Base-by-base conservation (phyloP, 805 yeast genomes). In the Schizosaccharomyces osmophilus region DNA sequence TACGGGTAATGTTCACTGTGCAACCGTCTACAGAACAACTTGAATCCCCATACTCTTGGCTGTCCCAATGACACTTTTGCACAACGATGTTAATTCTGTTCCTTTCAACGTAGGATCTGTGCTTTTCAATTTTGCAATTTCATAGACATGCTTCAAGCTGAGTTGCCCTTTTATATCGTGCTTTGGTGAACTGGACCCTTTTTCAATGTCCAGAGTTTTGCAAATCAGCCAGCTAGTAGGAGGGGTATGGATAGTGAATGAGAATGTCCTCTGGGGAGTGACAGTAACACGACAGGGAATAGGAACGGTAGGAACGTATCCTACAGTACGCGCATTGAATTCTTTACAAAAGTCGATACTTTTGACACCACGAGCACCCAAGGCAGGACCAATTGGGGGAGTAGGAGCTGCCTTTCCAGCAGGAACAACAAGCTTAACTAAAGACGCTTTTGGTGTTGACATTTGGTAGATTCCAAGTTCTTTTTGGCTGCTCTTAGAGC, bases 311-410 rank as follows among this genome's bases (percentile, higher is more conserved):
- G 64, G 43, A 2, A 41, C 59, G 69, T 80, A 84, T 65, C 82
- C 82, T 6, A 95, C 95, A 13, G 97, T 88, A 72, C 95, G 82
- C 31, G 98, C 98, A 71, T 93, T 93, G 77, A 93, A 93, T 71
- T 93, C 97, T 73, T 93, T 93, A 75, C 97, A 90, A 69, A 93
- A 93, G 72, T 93, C 98, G 69, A 93, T 93, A 65, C 97, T 97
- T 71, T 93, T 93, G 59, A 93, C 95, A 77, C 98, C 98, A 72
- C 90, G 90, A 63, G 97, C 90, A 66, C 98, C 98, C 60, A 93
- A 77, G 0, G 97, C 98, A 58, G 98, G 98, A 66, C 98, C 98
- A 36, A 93, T 97, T 5, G 98, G 98, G 36, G 98, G 98, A 1
- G 96, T 84, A 54, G 98, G 97, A 1, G 97, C 93, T 0, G 98